Conservation (phyloP, 1,284 basidiomycete species). For the Hemileia vastatrix region DNA sequence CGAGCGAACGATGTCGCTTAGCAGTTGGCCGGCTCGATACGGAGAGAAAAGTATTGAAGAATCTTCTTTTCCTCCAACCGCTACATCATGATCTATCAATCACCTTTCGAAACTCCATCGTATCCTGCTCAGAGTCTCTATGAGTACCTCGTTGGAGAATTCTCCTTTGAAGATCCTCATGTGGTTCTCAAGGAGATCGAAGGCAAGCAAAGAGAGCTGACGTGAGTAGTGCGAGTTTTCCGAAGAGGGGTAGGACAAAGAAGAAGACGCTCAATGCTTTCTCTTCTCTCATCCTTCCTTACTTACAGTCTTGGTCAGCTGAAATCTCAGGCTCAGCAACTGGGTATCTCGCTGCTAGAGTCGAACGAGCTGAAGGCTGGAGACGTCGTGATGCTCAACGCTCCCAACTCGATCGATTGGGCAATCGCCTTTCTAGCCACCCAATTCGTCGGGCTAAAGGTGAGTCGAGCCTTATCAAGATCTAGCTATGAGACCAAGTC, state of each 20-base stretch:
- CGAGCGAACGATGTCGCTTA: no score
- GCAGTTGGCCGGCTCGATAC: no score
- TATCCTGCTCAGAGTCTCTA: no score
- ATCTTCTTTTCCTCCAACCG: no score
- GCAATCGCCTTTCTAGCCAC: constrained; percentile 27
- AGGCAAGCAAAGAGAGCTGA: neutral
- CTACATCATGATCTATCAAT: no score
- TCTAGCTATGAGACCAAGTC: no score
- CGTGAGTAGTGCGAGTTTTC: neutral
- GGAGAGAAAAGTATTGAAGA: no score
- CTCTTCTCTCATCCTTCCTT: neutral
- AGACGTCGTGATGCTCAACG: constrained; percentile 26
- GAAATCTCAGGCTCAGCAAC: constrained; percentile 25
- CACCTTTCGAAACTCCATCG: no score
- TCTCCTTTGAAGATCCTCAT: no score
- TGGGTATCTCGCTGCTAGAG: constrained; percentile 28
- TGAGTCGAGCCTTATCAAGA: neutral
- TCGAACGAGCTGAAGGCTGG: constrained; percentile 26
- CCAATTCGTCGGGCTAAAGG: constrained; percentile 26
- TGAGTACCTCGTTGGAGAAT: no score
- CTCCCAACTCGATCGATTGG: constrained; percentile 30
- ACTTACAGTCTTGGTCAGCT: constrained; percentile 26
- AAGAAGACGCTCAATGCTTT: neutral
- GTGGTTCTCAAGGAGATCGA: neutral
- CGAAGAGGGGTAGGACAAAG: neutral